Percentiles rank a stretch among this genome's conserved stretches.
Evolutionary conservation across 2,329 filamentous ascomycete species (phyloP).

Genomic region (Ophiostoma ips): DNA sequence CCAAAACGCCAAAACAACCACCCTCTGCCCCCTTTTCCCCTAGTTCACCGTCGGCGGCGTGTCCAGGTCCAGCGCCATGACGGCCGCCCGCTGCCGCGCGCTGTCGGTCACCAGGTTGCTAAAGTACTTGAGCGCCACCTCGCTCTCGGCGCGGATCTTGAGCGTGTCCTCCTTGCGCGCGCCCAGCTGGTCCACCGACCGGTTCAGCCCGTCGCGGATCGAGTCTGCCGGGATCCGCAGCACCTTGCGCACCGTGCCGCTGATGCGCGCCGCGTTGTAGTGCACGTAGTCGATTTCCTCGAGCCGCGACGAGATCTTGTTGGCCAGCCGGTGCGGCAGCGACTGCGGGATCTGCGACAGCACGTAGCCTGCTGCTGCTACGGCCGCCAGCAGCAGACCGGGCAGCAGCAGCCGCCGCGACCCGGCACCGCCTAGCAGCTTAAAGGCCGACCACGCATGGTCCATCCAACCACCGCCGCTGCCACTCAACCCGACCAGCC

Average conservation of each 20-base stretch:
- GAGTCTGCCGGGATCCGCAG: conserved; percentile 78
- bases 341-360: conserved; percentile 79
- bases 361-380: conserved; percentile 66
- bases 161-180: conserved; percentile 66
- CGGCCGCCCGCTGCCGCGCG: conserved; percentile 33
- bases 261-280: conserved; percentile 71
- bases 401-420: conserved; percentile 69
- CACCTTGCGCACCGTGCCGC: conserved; percentile 73
- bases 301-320: conserved; percentile 73
- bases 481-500: conserved; percentile 70
- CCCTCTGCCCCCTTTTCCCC: neutral
- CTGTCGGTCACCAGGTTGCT: conserved; percentile 62
- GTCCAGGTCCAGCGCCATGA: conserved; percentile 42
- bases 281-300: conserved; percentile 83
- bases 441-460: conserved; percentile 67
- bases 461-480: conserved; percentile 89
- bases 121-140: conserved; percentile 84
- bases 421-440: conserved; percentile 68
- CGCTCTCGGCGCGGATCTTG: conserved; percentile 70
- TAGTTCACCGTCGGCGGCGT: conserved; percentile 7
- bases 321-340: conserved; percentile 69
- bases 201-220: conserved; percentile 68
- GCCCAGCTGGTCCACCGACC: conserved; percentile 71
- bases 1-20: neutral
- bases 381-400: conserved; percentile 58